These are phyloP conservation scores for Lentinula aciculospora DNA, from an alignment of 768 basidiomycete genomes.

Conservation along the genomic window DNA sequence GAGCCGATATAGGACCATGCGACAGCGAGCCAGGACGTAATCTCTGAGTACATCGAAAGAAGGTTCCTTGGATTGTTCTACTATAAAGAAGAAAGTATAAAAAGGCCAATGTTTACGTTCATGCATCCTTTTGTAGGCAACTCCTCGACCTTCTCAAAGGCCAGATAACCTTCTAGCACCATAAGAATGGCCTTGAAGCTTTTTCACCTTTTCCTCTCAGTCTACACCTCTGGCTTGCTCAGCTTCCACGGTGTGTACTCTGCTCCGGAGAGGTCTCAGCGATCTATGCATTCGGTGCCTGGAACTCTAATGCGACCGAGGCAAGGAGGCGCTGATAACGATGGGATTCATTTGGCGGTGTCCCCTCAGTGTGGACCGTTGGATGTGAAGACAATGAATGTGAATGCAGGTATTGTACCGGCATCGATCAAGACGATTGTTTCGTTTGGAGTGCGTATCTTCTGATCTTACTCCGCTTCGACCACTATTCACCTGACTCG, in stretches of 20 bases:
- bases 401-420: constrained; percentile 42
- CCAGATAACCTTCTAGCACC: no score
- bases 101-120: background rate
- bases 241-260: background rate
- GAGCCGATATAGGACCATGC: background rate
- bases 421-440: constrained; percentile 19
- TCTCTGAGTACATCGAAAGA: background rate
- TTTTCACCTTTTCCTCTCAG: background rate
- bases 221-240: background rate
- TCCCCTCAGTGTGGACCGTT: constrained; percentile 37
- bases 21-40: background rate
- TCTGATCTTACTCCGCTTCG: no score
- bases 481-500: background rate
- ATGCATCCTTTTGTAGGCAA: background rate
- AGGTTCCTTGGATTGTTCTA: background rate
- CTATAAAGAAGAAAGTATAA: background rate
- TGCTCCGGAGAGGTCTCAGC: background rate
- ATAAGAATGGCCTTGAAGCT: background rate
- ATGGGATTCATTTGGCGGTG: constrained; percentile 40
- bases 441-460: constrained; percentile 22
- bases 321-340: constrained; percentile 12
- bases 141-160: background rate
- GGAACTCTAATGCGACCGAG: background rate
- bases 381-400: constrained; percentile 32
- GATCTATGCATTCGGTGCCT: background rate